Base-by-base conservation (phyloP, 2,329 filamentous ascomycete species). In the Fusarium verrucosum region DNA sequence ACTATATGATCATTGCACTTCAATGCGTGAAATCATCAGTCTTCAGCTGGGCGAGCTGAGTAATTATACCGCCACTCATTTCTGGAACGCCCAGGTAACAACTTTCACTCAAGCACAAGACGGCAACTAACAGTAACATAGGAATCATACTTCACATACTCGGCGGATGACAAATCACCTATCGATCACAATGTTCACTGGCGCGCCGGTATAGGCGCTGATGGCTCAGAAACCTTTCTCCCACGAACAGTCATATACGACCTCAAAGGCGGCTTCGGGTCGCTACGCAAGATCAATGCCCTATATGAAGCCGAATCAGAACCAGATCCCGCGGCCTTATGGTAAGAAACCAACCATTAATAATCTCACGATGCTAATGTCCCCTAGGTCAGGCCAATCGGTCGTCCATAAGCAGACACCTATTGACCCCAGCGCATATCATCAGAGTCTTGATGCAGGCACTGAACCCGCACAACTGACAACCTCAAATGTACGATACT, bases 131-230 rank as follows among this genome's bases (percentile, higher is more conserved):
- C 38, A 5, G 19, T 11, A 11, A 7, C 3, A 11, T 64, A 97
- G 91, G 95, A 99, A 82, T 97, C 94, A 1, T 99, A 99, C 78
- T 98, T 98, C 74, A 97, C 94, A 14, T 98, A 97, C 73, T 83
- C 82, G 3, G 81, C 85, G 41, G 62, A 77, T n/a, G 72, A 75
- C 11, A 58, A 70, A 14, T 70, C 76, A 0, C 61, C 60, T 4
- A 64, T 80, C 2, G 75, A 80, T 38, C 82, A 89, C 62, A 82
- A 91, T 74, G 83, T 98, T 46, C 92, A 96, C 75, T 99, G 97
- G 79, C 86, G 94, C 16, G 84, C 91, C 0, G 95, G 95, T 4
- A 75, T 96, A 57, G 92, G 90, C 19, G 87, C 88, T 1, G 92
- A 96, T 78, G 93, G 94, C 17, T 83, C 87, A 8, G 95, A 99